Evolutionary conservation across 1,284 basidiomycete genomes (phyloP), one percentile per base, ranked within the genome.

Genomic region (Papiliotrema nemorosa): DNA sequence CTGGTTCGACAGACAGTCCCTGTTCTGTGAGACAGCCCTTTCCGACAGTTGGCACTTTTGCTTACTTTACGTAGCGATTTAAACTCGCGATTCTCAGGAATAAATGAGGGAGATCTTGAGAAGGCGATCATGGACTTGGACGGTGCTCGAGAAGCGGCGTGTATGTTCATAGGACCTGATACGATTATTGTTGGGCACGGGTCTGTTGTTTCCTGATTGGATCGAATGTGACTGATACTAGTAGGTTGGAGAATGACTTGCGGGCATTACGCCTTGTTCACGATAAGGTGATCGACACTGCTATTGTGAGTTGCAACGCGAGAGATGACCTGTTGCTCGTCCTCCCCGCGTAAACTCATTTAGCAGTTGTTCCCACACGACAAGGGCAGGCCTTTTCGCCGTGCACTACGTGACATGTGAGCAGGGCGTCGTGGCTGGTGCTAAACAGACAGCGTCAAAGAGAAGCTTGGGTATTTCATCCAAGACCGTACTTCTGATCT

Each of bases 81-180:
- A 64, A 93, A 91, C 64, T 90, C 90, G 4, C 67, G 76, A 24
- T 97, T 93, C 67, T 93, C 90, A 6, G 92, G 92, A 13, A 81
- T 97, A 44, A 85, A 80, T 0, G 69, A 78, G 21, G 82, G 84
- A 49, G 78, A 80, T 13, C 78, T 87, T 52, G 71, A 74, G 2
- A 70, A 78, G 13, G 87, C 88, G 0, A 69, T 80, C 0, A 77
- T 88, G 47, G 79, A 87, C 26, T 79, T 94, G 1, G 66, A 78
- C 2, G 78, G 82, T 1, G 81, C 90, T 44, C 82, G 88, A 41
- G 75, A 78, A 44, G 80, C 84, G 0, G 78, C 90, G 18, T 82
- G 86, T 54, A 70, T 78, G 13, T 78, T 88, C 64, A 84, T 96
- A 47, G 84, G 85, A 49, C 76, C 82, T 13, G 76, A 87, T 5